Evolutionary conservation across 441 rosid species (phyloP).

Genomic region (Bruguiera hainesii): DNA sequence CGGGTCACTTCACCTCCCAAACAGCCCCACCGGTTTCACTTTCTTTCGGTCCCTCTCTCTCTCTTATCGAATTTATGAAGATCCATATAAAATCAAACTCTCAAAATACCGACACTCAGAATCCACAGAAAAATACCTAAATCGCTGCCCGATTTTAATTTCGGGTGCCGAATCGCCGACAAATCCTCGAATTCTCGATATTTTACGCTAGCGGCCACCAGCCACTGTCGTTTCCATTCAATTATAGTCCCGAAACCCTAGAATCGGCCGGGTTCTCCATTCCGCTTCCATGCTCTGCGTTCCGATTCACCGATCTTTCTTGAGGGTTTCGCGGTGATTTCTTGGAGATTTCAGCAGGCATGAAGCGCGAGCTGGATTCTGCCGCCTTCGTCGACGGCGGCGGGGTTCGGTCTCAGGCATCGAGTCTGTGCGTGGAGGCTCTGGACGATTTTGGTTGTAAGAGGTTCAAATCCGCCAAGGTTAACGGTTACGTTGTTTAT

Average conservation of each 20-base stretch:
- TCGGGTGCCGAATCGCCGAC: not conserved
- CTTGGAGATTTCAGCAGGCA: slow-evolving; percentile 31
- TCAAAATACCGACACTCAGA: not conserved
- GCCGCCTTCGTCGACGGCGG: slow-evolving; percentile 18
- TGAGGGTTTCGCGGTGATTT: slow-evolving; percentile 16
- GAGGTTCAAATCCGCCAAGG: slow-evolving; percentile 48
- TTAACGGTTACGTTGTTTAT: slow-evolving; percentile 69
- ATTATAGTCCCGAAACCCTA: slow-evolving; percentile 6
- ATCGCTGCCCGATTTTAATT: not conserved
- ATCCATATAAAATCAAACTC: not conserved
- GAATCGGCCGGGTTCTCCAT: not conserved
- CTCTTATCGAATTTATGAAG: not conserved
- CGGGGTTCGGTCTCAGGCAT: slow-evolving; percentile 22
- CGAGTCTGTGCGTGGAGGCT: slow-evolving; percentile 22
- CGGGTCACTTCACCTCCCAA: not conserved
- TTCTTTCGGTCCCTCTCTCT: not conserved
- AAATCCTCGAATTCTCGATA: not conserved
- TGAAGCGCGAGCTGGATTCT: slow-evolving; percentile 53
- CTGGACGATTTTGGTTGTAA: slow-evolving; percentile 38
- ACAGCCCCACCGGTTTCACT: not conserved
- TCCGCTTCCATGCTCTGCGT: not conserved
- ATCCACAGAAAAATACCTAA: not conserved
- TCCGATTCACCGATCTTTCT: not conserved
- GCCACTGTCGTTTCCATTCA: not conserved
- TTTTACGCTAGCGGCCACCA: not conserved